Base-by-base conservation (phyloP, 768 basidiomycete genomes). In the Rhizopogon rudus region DNA sequence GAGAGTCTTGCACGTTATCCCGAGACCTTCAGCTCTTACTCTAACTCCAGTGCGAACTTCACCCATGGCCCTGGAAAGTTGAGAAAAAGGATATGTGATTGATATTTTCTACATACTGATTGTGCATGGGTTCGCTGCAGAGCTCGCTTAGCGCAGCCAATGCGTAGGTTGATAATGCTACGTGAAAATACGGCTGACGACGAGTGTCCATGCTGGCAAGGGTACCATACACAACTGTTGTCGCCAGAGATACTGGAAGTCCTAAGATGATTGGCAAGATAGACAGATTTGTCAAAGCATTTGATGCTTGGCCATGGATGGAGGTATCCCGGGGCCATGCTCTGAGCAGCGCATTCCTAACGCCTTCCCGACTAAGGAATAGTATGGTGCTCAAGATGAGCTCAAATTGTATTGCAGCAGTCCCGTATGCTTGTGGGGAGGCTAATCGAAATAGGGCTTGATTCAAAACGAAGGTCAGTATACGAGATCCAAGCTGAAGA, bases 321-420 rank as follows among this genome's bases (percentile, higher is more conserved):
- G 43, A 29, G 28, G 51, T 49, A 37, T 63, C 55, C 22, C 65
- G 57, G 2, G 70, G 59, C 57, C 69, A 66, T 35, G 76, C 77
- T n/a, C 94, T 82, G 14, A 97, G 76, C 5, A 97, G 78, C 6
- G 91, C 85, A 66, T 88, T 91, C 40, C 97, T 80, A 7, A 98
- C 81, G 16, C 95, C 96, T 69, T 99, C 97, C n/a, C 97, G 79
- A 35, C 88, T 87, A 7, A 98, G 77, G 69, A 98, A 98, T 43
- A 98, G 77, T 63, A 95, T 90, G 10, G 93, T 93, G 61, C 87
- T 91, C 44, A 91, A 79, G 25, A 98, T 66, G 28, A 98, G 81
- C 67, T 98, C 97, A 70, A 98, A 93, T 63, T 97, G 95, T 58
- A 99, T 89, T 0, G 93, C 83, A 14, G 92, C 93, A 0, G 91